phyloP scores from a whole-genome alignment of 768 basidiomycete genomes.

The Auricularia auricula-judae region DNA sequence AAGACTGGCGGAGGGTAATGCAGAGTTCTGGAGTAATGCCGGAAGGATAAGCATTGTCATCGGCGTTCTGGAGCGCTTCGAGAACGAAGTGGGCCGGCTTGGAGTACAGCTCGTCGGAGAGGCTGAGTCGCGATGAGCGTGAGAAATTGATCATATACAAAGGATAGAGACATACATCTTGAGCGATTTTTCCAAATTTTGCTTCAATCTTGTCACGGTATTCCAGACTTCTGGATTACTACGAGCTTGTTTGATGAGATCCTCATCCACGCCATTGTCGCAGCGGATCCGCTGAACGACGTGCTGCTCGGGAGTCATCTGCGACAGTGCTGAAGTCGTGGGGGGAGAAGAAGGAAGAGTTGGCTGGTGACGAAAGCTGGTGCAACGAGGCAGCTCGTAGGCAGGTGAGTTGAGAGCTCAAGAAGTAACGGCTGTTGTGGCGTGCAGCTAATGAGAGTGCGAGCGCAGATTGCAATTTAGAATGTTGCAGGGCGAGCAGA shows the following conservation, averaged over 20 bases:
- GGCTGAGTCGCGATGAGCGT: not conserved
- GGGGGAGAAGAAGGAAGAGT: not conserved
- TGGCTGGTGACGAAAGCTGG: not conserved
- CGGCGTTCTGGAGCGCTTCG: constrained; percentile 20
- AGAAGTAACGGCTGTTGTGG: not conserved
- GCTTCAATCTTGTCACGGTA: not conserved
- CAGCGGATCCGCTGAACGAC: not conserved
- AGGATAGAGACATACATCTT: not conserved
- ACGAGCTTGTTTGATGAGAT: not conserved
- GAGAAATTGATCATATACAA: not conserved
- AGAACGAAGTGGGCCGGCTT: constrained; percentile 18
- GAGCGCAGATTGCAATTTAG: not conserved
- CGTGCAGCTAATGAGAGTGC: not conserved
- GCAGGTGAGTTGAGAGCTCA: not conserved
- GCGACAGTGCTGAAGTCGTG: not conserved
- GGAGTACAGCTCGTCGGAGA: constrained; percentile 14
- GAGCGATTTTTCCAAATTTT: not conserved
- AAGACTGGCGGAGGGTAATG: constrained; percentile 7
- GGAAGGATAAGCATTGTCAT: constrained; percentile 13
- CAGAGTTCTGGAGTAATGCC: not conserved
- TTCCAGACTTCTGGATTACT: not conserved
- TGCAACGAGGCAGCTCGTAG: not conserved
- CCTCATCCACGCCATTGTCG: not conserved
- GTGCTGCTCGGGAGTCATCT: not conserved
- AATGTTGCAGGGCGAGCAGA: no score